These are phyloP conservation scores for Drechslerella dactyloides DNA, from an alignment of 2,329 filamentous ascomycete genomes.

Conservation along the genomic window DNA sequence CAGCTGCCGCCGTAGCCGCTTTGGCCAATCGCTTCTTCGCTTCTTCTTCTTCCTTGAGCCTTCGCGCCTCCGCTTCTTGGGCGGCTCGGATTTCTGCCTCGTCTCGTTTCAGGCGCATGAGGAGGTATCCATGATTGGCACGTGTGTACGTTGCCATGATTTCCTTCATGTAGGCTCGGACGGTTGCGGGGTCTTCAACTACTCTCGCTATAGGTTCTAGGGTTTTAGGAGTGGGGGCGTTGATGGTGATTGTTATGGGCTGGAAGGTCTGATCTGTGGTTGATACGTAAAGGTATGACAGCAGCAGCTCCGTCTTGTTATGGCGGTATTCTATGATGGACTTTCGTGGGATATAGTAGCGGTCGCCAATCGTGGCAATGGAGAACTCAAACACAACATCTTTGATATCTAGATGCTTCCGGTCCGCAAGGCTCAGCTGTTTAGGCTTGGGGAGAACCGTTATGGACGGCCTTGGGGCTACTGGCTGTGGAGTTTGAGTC, in stretches of 20 bases:
- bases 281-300: slow-evolving; percentile 75
- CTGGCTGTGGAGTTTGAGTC: slow-evolving; percentile 19
- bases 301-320: slow-evolving; percentile 68
- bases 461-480: slow-evolving; percentile 30
- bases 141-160: slow-evolving; percentile 73
- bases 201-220: slow-evolving; percentile 68
- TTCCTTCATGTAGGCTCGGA: slow-evolving; percentile 72
- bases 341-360: slow-evolving; percentile 79
- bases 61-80: slow-evolving; percentile 45
- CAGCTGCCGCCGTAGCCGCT: slow-evolving; percentile 42
- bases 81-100: slow-evolving; percentile 46
- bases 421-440: slow-evolving; percentile 56
- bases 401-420: slow-evolving; percentile 66
- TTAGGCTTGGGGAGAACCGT: slow-evolving; percentile 49
- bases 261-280: slow-evolving; percentile 73
- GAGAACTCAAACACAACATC: slow-evolving; percentile 74
- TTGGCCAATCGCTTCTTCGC: slow-evolving; percentile 45
- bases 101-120: slow-evolving; percentile 68
- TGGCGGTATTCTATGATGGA: slow-evolving; percentile 72
- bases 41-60: slow-evolving; percentile 44
- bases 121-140: slow-evolving; percentile 70
- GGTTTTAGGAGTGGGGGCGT: slow-evolving; percentile 64
- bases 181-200: slow-evolving; percentile 69
- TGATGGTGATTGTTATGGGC: slow-evolving; percentile 69
- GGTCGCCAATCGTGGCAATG: slow-evolving; percentile 66